Conservation (phyloP, 495 filamentous ascomycete species). For the Xanthoparmelia taractica region DNA sequence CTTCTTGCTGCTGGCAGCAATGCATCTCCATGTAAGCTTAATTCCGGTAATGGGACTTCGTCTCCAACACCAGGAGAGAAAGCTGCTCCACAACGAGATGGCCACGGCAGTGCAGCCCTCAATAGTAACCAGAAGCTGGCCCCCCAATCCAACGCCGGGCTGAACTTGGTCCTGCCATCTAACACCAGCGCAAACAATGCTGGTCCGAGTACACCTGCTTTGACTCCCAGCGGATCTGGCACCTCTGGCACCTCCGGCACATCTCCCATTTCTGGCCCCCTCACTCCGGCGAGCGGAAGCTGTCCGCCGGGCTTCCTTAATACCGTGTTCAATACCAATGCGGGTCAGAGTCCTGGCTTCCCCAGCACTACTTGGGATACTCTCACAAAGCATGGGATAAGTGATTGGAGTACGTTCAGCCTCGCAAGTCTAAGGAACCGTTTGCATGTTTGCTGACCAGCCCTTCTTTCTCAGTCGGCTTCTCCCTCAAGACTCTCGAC, state of each 20-base stretch:
- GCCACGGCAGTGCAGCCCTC: neutral
- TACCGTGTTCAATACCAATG: constrained; percentile 25
- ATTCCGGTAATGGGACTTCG: neutral
- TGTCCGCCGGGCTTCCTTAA: constrained; percentile 23
- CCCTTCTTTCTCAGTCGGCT: constrained; percentile 17
- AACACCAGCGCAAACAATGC: neutral
- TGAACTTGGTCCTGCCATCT: neutral
- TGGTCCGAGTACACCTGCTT: neutral
- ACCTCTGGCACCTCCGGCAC: neutral
- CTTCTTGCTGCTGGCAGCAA: constrained; percentile 18
- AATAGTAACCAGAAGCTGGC: neutral
- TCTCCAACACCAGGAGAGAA: neutral
- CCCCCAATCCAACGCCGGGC: neutral
- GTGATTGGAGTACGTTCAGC: constrained; percentile 16
- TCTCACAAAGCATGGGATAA: constrained; percentile 18
- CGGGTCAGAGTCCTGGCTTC: constrained; percentile 18
- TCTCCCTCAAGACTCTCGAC: constrained; percentile 17
- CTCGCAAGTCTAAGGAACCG: neutral
- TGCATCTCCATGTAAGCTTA: constrained; percentile 14
- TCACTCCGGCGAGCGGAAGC: neutral
- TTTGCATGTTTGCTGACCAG: constrained; percentile 7
- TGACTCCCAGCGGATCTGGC: neutral
- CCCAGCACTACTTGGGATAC: constrained; percentile 21
- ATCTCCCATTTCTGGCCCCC: neutral
- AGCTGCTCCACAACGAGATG: neutral